Evolutionary conservation across 176 grass and related monocot genomes (phyloP).

Genomic region (Carex myosuroides): DNA sequence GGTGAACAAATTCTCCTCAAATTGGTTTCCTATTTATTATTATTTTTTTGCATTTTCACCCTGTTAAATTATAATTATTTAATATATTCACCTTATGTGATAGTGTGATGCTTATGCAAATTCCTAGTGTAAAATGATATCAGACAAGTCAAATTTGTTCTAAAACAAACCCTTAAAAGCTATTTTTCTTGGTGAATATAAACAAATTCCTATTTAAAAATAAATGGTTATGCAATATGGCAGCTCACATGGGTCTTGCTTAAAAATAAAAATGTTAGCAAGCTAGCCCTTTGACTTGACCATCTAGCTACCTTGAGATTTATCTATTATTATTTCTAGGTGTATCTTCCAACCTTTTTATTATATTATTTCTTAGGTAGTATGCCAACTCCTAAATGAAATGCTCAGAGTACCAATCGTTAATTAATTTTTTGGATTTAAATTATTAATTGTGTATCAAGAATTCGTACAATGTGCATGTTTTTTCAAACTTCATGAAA

Average conservation of each 20-base stretch:
- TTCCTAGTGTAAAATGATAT: background rate
- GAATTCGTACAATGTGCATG: too few relatives aligned
- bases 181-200: background rate
- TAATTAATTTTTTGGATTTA: background rate
- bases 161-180: background rate
- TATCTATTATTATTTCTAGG: background rate
- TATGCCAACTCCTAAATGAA: background rate
- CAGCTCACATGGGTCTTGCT: background rate
- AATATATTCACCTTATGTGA: too few relatives aligned
- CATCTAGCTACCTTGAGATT: background rate
- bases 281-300: background rate
- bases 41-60: background rate
- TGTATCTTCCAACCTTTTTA: background rate
- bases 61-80: too few relatives aligned
- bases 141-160: background rate
- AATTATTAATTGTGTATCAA: background rate
- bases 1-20: constrained; percentile 12
- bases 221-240: background rate
- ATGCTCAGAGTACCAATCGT: background rate
- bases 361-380: too few relatives aligned
- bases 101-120: too few relatives aligned
- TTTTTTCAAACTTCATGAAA: too few relatives aligned
- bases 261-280: background rate
- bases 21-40: background rate
- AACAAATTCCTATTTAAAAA: background rate